Base-by-base conservation (phyloP, 192 early-diverging fungal species). In the Globomyces pollinis-pini region DNA sequence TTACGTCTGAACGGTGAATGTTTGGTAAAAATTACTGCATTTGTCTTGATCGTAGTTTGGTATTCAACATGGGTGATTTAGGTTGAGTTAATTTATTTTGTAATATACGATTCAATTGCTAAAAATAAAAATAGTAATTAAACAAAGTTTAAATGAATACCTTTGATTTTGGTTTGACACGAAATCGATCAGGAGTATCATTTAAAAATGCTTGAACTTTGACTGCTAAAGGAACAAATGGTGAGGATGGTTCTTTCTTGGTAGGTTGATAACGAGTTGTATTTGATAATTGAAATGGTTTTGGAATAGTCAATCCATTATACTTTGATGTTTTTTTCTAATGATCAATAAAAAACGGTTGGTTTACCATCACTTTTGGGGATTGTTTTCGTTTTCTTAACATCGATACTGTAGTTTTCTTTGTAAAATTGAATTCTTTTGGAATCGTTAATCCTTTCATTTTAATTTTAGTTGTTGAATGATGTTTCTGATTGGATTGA, bases 241-340 rank as follows among this genome's bases (percentile, higher is more conserved):
- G 77, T 21, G 73, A 76, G 15, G 50, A 61, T 23, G 39, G 47
- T 33, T 38, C 38, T 36, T 58, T 11, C 44, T 56, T 36, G 11
- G 60, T 23, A 9, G 57, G 8, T 23, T 33, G 39, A 24, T 32
- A 41, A 4, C 38, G 11, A 30, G 65, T 38, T 16, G 60, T 62
- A 35, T 51, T 61, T 21, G 68, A 70, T 24, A 79, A 68, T 20
- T 68, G 61, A 67, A 79, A 79, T 28, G 77, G 77, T 45, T 71
- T 72, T 8, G 77, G 77, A 35, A 76, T 56, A 3, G 77, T 79
- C 45, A 76, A 38, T n/a, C 68, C 72, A 43, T 34, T 16, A n/a
- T 35, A 18, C n/a, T n/a, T n/a, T n/a, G n/a, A n/a, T 16, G 33
- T 62, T 54, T 63, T 63, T 24, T 26, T 54, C 60, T 59, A 44